Base-by-base conservation (phyloP, 2,329 filamentous ascomycete species). In the Cercospora brassicicola region DNA sequence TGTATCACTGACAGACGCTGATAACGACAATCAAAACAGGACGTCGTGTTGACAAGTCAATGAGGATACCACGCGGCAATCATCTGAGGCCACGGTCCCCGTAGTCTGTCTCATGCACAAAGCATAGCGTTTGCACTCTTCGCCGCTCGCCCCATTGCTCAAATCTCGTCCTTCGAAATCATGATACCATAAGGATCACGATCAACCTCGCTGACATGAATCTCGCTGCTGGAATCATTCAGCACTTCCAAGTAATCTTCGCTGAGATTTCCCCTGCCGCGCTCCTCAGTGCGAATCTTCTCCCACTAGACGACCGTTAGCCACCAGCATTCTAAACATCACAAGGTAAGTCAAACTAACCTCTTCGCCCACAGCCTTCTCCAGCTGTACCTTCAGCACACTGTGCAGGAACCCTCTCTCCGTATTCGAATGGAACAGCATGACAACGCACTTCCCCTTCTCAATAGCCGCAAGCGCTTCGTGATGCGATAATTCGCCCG, bases 401-500 rank as follows among this genome's bases (percentile, higher is more conserved):
- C 89, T 85, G 67, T 85, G 85, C 74, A 99, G 80, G 77, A 94
- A 99, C 0, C 88, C 90, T 39, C 95, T 84, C 83, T 99, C 95
- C 0, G 92, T 95, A 79, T 98, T 98, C 74, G 91, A 94, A 79
- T 99, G 95, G 75, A 97, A 96, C 59, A 96, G 85, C 48, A 90
- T 91, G 62, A 98, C 87, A 0, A 98, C 91, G 64, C 89, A 90
- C 71, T 90, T 90, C 1, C 94, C 94, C 67, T 89, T 87, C 82
- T 97, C 94, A 30, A 91, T 92, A 1, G 93, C 92, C 45, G 91
- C 88, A 67, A 99, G 85, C 2, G 94, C 93, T 71, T 95, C 93
- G 78, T 99, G 95, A 78, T 99, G 95, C 75, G 88, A 91, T 84
- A 98, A 87, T 82, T 99, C 95, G 1, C 95, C 95, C 0, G 93